These are phyloP conservation scores for Vitis labrusca DNA, from an alignment of 164 flowering plant species.

Conservation along the genomic window DNA sequence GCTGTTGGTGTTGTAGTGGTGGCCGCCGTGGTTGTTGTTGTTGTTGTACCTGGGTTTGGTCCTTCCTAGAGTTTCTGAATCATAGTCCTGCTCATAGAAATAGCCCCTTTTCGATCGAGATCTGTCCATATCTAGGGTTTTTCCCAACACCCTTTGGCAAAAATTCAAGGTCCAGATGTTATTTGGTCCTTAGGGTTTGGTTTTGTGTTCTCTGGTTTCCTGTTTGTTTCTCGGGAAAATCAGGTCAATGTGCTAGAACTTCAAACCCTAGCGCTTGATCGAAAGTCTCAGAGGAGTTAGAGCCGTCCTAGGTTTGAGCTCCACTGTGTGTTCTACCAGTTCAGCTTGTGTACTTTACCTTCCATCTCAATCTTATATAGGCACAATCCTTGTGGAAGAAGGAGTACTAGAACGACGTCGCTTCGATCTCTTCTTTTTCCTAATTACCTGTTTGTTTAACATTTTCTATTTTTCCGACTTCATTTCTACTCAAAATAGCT, in stretches of 20 bases:
- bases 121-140: conserved; percentile 64
- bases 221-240: conserved; percentile 3
- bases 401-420: background rate
- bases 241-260: background rate
- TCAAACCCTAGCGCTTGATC: conserved; percentile 14
- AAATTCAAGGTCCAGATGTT: background rate
- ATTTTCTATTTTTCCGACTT: too few relatives aligned
- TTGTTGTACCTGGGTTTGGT: conserved; percentile 54
- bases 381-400: background rate
- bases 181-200: background rate
- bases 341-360: background rate
- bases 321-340: background rate
- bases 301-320: conserved; percentile 14
- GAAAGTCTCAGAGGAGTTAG: conserved; percentile 16
- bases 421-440: background rate
- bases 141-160: background rate
- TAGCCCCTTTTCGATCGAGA: conserved; percentile 90
- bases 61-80: conserved; percentile 46
- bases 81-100: conserved; percentile 78
- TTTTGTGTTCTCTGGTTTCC: background rate
- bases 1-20: conserved; percentile 34
- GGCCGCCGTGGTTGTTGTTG: conserved; percentile 22
- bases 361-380: too few relatives aligned
- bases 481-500: too few relatives aligned
- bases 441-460: too few relatives aligned